Base-by-base conservation (phyloP, 495 filamentous ascomycete genomes). In the Neurospora sp. region DNA sequence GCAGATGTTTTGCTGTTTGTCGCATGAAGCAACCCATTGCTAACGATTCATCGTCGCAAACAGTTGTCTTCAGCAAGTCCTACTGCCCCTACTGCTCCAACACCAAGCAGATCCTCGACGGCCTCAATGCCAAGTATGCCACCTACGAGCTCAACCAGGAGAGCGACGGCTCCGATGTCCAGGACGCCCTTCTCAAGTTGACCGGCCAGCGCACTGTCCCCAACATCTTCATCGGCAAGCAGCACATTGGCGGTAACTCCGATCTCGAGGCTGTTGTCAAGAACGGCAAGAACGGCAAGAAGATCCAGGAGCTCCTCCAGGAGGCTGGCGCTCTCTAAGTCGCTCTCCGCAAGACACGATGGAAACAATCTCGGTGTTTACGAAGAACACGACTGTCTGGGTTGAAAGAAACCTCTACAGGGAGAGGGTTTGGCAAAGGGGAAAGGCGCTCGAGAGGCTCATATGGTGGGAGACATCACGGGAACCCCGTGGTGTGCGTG, bases 171-270 rank as follows among this genome's bases (percentile, higher is more conserved):
- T 75, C 82, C 71, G 95, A 86, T 8, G 89, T 99, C 81, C 96
- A 99, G 84, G 83, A 86, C 73, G 94, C 95, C 20, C 91, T 99
- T 73, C 76, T 84, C 44, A 90, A 96, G 77, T 89, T 98, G 75
- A 92, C 89, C 54, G 83, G 84, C 77, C 96, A 99, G 87, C 84
- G 89, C 77, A 94, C 91, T 74, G 96, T 99, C 9, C 96, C 96
- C 72, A 98, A 97, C 84, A 92, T 98, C 84, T 99, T 91, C 86
- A 98, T 99, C 84, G 82, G 83, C 76, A 81, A 94, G 86, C 82
- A 94, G 82, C 96, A 98, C 83, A 96, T 99, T 80, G 95, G 96
- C 46, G 96, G 96, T 70, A 98, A 98, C 88, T 97, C 94, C 7
- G 96, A 98, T 78, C 82, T 99, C 73, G 93, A 98, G 84, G 86